These are phyloP conservation scores for Mycosphaerelloides madeirae DNA, from an alignment of 2,329 filamentous ascomycete species.

Conservation along the genomic window DNA sequence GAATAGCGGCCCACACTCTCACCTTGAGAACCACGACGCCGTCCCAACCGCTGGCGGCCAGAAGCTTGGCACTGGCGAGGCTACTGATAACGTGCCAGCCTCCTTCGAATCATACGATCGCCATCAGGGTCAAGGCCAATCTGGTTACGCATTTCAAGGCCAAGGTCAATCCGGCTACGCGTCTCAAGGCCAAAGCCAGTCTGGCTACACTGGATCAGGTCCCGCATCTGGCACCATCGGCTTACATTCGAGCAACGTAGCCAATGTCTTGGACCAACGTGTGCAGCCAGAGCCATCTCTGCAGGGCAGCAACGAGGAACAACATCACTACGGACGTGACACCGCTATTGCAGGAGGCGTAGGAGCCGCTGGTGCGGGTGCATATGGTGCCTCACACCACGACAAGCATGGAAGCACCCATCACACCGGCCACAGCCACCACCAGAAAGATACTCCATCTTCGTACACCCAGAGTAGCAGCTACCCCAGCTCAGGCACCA, in stretches of 20 bases:
- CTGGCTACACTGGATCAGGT: neutral
- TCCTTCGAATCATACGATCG: neutral
- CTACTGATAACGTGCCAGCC: neutral
- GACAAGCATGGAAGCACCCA: neutral
- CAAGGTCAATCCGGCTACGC: neutral
- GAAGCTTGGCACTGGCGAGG: constrained; percentile 11
- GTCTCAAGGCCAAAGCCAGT: too few relatives aligned
- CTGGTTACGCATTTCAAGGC: neutral
- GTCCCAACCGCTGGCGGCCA: constrained; percentile 25
- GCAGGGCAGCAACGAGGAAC: neutral
- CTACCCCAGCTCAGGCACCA: neutral
- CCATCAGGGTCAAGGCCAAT: too few relatives aligned
- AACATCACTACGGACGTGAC: constrained; percentile 5
- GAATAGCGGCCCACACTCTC: constrained; percentile 5
- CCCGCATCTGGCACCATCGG: neutral
- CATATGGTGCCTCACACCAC: neutral
- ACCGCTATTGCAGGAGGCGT: neutral
- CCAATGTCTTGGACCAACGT: constrained; percentile 1
- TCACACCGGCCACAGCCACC: too few relatives aligned
- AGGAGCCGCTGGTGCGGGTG: neutral
- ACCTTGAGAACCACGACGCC: constrained; percentile 19
- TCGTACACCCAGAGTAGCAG: neutral
- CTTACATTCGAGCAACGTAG: neutral
- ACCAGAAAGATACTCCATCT: neutral
- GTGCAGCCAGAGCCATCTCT: neutral